Evolutionary conservation across 2,329 filamentous ascomycete species (phyloP), one percentile per base, ranked within the genome.

Genomic region (Diaporthe velutina): DNA sequence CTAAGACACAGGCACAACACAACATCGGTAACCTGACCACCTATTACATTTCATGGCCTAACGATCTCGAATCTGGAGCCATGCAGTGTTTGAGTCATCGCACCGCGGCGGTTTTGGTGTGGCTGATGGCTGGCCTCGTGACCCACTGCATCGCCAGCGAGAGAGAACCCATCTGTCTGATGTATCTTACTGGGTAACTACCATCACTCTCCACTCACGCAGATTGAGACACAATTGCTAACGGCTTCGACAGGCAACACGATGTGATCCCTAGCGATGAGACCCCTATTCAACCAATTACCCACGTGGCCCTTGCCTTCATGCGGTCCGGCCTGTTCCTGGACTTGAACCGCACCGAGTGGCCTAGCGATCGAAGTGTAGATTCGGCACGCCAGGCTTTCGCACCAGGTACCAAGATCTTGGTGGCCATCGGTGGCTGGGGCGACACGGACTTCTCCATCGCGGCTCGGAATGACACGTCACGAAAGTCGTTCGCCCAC

Each of bases 371-470:
- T 78, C 89, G 86, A 4, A 85, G 85, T 2, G 85, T 92, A 2
- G 80, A 81, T 4, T 80, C 85, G 17, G 85, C 88, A 19, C 88
- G 90, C 6, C 74, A 79, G 25, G 83, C 85, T 71, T 91, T 92
- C 75, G 82, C 82, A 9, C 75, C 82, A 0, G 85, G 85, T 35
- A 91, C 92, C 28, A 92, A 93, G 77, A 83, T 95, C 30, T 88
- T 93, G 84, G 87, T 95, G 50, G 93, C 93, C 28, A 90, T 95
- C 76, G 93, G 93, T 15, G 93, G 93, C 70, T 95, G 93, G 93
- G 93, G 93, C 0, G 92, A 94, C 75, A 81, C 82, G 9, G 93
- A 92, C 0, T 95, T 94, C 79, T 87, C 88, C 0, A 81, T 81
- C 13, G 92, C 88, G 0, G 90, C 91, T 1, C 86, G 85, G 68